A percentile compares a stretch with the other conserved stretches of the same genome.
phyloP scores from a whole-genome alignment of 768 basidiomycete species.

The Mycena maculata region DNA sequence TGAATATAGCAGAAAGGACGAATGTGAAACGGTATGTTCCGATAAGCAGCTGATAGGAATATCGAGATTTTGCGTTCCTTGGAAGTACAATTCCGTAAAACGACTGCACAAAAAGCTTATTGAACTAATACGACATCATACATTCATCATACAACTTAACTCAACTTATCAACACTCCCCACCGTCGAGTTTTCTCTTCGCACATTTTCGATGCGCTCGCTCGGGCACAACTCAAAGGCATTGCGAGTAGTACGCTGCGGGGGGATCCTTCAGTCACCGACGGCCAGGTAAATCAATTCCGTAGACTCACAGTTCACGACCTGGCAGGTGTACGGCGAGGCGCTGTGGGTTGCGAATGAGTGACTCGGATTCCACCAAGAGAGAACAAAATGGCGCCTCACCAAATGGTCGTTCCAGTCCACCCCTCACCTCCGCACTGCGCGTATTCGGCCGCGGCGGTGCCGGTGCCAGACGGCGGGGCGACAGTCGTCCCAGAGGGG shows the following conservation, averaged over 20 bases:
- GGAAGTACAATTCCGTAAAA: no score
- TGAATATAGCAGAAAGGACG: no score
- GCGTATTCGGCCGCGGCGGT: conserved; percentile 5
- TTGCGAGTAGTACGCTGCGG: conserved; percentile 10
- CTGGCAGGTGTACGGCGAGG: conserved; percentile 5
- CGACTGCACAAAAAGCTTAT: no score
- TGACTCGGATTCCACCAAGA: no score
- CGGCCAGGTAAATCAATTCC: neutral
- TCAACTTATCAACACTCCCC: no score
- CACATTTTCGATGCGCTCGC: no score
- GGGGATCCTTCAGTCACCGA: neutral
- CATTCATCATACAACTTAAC: no score
- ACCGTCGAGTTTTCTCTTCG: no score
- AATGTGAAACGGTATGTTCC: no score
- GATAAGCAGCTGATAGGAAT: no score
- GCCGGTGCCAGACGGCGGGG: neutral
- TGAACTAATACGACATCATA: no score
- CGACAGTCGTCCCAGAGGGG: neutral
- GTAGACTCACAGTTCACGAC: neutral
- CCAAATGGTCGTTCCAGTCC: conserved; percentile 12
- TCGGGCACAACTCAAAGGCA: neutral
- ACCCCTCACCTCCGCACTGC: conserved; percentile 15
- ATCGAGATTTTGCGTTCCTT: no score
- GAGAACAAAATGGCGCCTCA: neutral
- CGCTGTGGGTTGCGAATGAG: neutral